Conservation (phyloP, 164 flowering plant species). For the Houttuynia cordata region DNA sequence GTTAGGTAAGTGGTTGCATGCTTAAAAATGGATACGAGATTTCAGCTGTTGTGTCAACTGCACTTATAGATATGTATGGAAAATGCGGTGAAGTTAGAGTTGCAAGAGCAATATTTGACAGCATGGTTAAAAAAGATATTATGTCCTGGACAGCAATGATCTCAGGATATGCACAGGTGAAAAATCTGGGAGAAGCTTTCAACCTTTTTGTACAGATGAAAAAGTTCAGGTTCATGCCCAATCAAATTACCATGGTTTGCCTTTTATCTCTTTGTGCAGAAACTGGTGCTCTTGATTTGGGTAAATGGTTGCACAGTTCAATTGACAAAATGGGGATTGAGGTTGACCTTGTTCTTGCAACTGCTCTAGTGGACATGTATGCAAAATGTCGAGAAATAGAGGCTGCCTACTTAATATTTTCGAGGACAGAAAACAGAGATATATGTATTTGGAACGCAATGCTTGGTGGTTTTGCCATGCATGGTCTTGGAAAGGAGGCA, state of each 20-base stretch:
- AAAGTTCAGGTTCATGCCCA: conserved; percentile 19
- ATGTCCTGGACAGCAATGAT: conserved; percentile 34
- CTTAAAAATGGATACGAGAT: conserved; percentile 30
- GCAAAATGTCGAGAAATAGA: conserved; percentile 41
- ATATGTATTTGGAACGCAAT: conserved; percentile 50
- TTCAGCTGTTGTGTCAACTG: conserved; percentile 29
- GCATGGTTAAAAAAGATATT: conserved; percentile 24
- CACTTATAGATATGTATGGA: conserved; percentile 49
- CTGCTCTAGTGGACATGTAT: conserved; percentile 40
- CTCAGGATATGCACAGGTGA: conserved; percentile 30
- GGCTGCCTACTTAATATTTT: conserved; percentile 23
- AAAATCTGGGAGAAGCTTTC: conserved; percentile 22
- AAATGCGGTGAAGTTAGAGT: conserved; percentile 28
- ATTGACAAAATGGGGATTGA: conserved; percentile 25
- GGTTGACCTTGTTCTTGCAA: conserved; percentile 24
- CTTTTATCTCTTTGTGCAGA: conserved; percentile 35
- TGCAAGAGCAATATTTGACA: conserved; percentile 36
- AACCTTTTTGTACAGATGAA: conserved; percentile 30
- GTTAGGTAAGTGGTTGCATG: conserved; percentile 40
- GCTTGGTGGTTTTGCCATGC: conserved; percentile 42
- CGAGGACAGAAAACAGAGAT: conserved; percentile 23
- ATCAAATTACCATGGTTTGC: conserved; percentile 29
- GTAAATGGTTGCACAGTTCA: conserved; percentile 39
- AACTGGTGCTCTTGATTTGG: conserved; percentile 39
- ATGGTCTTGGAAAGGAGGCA: conserved; percentile 45